Evolutionary conservation across 1,284 basidiomycete genomes (phyloP).

Genomic region (Cryptococcus sp.): DNA sequence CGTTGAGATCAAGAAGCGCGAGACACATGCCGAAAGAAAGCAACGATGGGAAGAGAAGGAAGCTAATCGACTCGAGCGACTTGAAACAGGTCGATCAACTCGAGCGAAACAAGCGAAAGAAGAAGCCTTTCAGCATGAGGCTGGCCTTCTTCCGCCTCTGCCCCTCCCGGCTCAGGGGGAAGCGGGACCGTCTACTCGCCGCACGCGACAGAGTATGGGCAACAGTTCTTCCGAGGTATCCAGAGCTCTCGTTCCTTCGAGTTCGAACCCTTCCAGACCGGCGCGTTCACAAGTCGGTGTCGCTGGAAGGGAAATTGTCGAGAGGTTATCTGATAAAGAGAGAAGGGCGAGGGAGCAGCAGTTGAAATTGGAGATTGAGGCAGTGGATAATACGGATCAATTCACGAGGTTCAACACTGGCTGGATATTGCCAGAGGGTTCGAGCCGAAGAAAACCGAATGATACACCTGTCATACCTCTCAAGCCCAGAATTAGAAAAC

Average conservation of each 20-base stretch:
- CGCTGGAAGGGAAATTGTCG: conserved; percentile 29
- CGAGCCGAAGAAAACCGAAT: conserved; percentile 49
- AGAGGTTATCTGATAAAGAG: conserved; percentile 46
- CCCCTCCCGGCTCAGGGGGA: neutral
- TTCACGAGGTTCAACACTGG: conserved; percentile 81
- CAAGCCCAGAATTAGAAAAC: too few species aligned
- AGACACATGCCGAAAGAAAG: conserved; percentile 17
- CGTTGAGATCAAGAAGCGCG: conserved; percentile 34
- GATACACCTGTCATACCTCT: too few species aligned
- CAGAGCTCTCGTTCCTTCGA: neutral
- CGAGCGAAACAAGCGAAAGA: conserved; percentile 15
- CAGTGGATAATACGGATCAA: conserved; percentile 66
- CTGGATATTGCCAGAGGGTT: conserved; percentile 79
- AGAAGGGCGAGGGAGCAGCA: conserved; percentile 35
- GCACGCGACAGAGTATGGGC: neutral
- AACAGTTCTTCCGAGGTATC: neutral
- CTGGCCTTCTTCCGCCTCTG: conserved; percentile 8
- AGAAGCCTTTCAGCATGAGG: conserved; percentile 25
- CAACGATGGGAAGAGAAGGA: conserved; percentile 23
- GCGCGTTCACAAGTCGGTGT: conserved; percentile 34
- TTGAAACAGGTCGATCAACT: conserved; percentile 10
- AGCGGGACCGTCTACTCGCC: neutral
- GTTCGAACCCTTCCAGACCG: neutral
- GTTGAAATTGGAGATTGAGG: conserved; percentile 54
- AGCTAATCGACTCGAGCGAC: conserved; percentile 17